Conservation (phyloP, 306 rosid genomes). For the Cucurbita ficifolia region DNA sequence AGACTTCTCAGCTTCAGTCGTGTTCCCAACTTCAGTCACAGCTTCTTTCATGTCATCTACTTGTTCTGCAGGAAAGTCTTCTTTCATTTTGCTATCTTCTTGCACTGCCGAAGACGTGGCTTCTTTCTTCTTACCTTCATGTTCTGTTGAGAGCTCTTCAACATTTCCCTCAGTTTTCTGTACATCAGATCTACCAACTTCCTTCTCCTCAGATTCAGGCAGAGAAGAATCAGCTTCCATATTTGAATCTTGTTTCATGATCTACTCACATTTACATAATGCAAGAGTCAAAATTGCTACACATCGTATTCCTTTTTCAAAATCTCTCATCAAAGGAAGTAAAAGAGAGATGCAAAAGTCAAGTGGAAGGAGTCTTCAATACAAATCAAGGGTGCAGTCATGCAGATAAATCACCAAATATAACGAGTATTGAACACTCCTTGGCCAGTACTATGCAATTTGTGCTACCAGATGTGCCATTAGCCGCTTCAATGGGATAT, state of each 20-base stretch:
- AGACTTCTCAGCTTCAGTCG: conserved; percentile 8
- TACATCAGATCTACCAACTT: background rate
- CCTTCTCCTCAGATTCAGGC: conserved; percentile 8
- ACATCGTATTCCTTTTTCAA: background rate
- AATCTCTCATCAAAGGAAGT: background rate
- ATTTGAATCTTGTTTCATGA: conserved; percentile 4
- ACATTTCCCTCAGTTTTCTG: background rate
- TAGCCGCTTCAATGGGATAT: too few species aligned
- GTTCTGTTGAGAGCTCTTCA: background rate
- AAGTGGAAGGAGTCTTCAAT: background rate
- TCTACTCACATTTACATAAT: background rate
- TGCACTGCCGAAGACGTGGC: background rate
- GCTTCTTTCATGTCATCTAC: conserved; percentile 15
- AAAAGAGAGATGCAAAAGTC: background rate
- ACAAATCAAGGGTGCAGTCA: background rate
- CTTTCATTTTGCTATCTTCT: background rate
- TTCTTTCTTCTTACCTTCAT: background rate
- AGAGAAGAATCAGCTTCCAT: background rate
- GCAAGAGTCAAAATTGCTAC: background rate
- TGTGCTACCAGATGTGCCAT: too few species aligned
- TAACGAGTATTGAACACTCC: too few species aligned
- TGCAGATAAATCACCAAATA: too few species aligned
- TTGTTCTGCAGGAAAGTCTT: conserved; percentile 17
- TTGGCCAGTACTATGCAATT: too few species aligned
- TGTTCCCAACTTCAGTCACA: conserved; percentile 8